Evolutionary conservation across 768 basidiomycete species (phyloP), one percentile per base, ranked within the genome.

Genomic region (Phlegmacium glaucopus): DNA sequence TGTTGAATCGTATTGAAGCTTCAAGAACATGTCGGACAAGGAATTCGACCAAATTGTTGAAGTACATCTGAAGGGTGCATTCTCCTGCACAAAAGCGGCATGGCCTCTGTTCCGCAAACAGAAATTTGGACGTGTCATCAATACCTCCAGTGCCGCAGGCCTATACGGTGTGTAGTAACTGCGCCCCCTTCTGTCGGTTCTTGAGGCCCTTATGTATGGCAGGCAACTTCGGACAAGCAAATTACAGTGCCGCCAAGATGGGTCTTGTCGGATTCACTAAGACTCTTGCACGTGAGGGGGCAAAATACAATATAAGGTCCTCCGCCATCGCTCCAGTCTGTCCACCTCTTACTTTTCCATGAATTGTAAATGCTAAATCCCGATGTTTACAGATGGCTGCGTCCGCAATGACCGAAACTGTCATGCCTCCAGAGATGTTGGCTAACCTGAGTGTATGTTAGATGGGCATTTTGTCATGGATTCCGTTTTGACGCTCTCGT

Each of bases 161-260:
- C 70, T 97, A 28, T 95, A 94, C 58, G 94, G 90, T 89, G 47
- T 32, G 78, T 62, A 22, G 25, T 51, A 22, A 22, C 32, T 42
- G 11, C 15, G 3, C 32, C 39, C 28, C 29, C 22, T 13, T 22
- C 8, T 6, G n/a, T 15, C 29, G 11, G 13, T 13, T n/a, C 35
- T 29, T 22, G 32, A 30, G 16, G 40, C 38, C 32, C 40, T 11
- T 26, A 43, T 35, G 10, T 35, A 32, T 35, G 39, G 29, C 51
- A 90, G 88, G 93, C 7, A 97, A 95, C 72, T 90, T 95, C 62
- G 96, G 96, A 9, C 94, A 97, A 68, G 85, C 93, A 10, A 99
- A 98, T 66, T 99, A 98, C 67, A 94, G 93, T 39, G 92, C 95
- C 2, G 95, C 94, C 2, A 98, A 99, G 77, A 94, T 96, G 91